A percentile compares a stretch with the other conserved stretches of the same genome.
Conservation (phyloP, 2,329 filamentous ascomycete species). For the Microdochium bolleyi region DNA sequence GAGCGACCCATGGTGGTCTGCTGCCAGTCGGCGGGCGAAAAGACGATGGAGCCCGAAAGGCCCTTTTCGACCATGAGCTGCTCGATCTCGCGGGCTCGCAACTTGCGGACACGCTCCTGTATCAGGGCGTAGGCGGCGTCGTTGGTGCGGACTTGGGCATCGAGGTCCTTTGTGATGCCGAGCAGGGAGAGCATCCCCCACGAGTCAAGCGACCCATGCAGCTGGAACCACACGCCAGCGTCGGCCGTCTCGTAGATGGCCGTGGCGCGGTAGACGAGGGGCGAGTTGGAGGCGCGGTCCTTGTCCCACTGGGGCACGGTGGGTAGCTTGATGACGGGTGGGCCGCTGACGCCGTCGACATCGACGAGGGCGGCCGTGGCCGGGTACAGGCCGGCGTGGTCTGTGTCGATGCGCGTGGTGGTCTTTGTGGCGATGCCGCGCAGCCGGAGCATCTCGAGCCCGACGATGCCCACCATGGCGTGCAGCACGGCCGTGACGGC, state of each 20-base stretch:
- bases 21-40: constrained; percentile 33
- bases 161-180: constrained; percentile 26
- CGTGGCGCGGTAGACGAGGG: constrained; percentile 30
- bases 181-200: constrained; percentile 33
- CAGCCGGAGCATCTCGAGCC: constrained; percentile 7
- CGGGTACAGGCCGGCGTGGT: constrained; percentile 36
- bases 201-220: constrained; percentile 40
- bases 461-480: constrained; percentile 20
- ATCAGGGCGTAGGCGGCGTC: constrained; percentile 23
- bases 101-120: constrained; percentile 20
- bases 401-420: constrained; percentile 32
- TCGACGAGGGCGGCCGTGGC: constrained; percentile 27
- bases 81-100: constrained; percentile 30
- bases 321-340: constrained; percentile 16
- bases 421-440: constrained; percentile 6
- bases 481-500: constrained; percentile 22
- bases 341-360: constrained; percentile 25
- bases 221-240: constrained; percentile 35
- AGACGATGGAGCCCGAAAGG: constrained; percentile 33
- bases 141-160: constrained; percentile 7
- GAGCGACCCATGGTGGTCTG: constrained; percentile 32
- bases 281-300: constrained; percentile 21
- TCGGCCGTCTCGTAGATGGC: constrained; percentile 40
- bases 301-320: constrained; percentile 27
- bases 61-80: constrained; percentile 30